Conservation (phyloP, 768 basidiomycete species). For the Tephrocybe sp. region DNA sequence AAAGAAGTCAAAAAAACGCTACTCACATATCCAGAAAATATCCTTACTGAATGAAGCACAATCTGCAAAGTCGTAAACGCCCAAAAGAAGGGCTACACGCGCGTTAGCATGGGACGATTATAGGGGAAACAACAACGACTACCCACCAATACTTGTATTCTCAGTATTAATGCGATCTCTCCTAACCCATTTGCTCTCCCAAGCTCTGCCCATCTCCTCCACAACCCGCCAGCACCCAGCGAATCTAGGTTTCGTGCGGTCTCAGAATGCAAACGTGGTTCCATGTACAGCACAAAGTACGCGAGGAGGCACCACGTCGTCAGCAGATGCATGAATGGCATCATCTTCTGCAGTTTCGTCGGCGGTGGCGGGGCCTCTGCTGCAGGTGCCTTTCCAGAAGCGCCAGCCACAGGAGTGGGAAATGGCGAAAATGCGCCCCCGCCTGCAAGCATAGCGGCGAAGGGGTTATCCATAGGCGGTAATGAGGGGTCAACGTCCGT, state of each 20-base stretch:
- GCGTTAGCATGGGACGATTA: neutral
- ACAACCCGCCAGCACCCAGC: slow-evolving; percentile 25
- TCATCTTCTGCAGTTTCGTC: slow-evolving; percentile 54
- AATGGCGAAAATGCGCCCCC: slow-evolving; percentile 23
- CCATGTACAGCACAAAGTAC: slow-evolving; percentile 67
- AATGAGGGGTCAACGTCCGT: slow-evolving; percentile 26
- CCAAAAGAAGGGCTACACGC: slow-evolving; percentile 76
- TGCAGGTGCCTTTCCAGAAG: slow-evolving; percentile 28
- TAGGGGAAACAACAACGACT: neutral
- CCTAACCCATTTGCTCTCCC: slow-evolving; percentile 33
- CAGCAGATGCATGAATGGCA: slow-evolving; percentile 67
- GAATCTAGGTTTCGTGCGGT: slow-evolving; percentile 30
- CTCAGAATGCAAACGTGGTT: slow-evolving; percentile 52
- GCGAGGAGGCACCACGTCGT: slow-evolving; percentile 64
- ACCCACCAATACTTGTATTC: slow-evolving; percentile 61
- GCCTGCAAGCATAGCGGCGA: slow-evolving; percentile 42
- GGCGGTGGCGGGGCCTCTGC: slow-evolving; percentile 22
- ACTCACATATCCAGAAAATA: slow-evolving; percentile 70
- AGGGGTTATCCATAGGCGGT: slow-evolving; percentile 41
- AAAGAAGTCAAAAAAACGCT: neutral
- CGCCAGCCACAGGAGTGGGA: neutral
- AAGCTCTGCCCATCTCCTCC: slow-evolving; percentile 68
- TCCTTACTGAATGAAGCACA: slow-evolving; percentile 66
- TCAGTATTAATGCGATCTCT: slow-evolving; percentile 30
- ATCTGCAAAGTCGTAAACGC: slow-evolving; percentile 74